A percentile compares a stretch with the other conserved stretches of the same genome.
Conservation (phyloP, 2,329 filamentous ascomycete species). For the Acephala macrosclerotiorum region DNA sequence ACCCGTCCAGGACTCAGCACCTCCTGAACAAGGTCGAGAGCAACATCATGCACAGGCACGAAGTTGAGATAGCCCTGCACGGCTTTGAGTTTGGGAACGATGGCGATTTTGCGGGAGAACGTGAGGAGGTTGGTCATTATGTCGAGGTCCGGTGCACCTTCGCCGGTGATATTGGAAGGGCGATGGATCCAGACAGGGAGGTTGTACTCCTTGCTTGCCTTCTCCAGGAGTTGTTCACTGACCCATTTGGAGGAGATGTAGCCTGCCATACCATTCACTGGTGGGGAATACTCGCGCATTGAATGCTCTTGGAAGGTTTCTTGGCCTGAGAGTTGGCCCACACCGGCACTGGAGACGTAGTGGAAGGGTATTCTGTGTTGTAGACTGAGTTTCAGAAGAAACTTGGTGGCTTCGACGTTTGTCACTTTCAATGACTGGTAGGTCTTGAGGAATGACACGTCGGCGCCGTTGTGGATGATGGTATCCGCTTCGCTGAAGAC, state of each 20-base stretch:
- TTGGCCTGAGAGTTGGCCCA: neutral
- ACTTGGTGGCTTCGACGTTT: neutral
- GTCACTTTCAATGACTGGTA: neutral
- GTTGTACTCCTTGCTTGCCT: constrained; percentile 21
- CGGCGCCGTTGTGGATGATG: neutral
- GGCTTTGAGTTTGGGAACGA: too few species aligned
- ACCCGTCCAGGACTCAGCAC: neutral
- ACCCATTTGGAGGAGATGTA: constrained; percentile 48
- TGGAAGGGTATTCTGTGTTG: neutral
- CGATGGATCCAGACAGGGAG: constrained; percentile 44
- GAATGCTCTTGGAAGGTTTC: too few species aligned
- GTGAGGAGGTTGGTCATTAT: too few species aligned
- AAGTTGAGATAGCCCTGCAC: too few species aligned
- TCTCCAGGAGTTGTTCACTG: constrained; percentile 45
- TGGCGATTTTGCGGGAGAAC: too few species aligned
- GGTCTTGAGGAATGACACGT: neutral
- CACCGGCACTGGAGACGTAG: neutral
- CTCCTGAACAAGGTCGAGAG: too few species aligned
- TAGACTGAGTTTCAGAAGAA: neutral
- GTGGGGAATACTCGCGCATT: neutral
- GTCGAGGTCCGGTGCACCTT: too few species aligned
- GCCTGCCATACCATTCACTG: constrained; percentile 35
- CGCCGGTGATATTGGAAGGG: constrained; percentile 17
- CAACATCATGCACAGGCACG: too few species aligned
- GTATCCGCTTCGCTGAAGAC: neutral